A percentile compares a stretch with the other conserved stretches of the same genome.
phyloP scores from a whole-genome alignment of 2,329 filamentous ascomycete species.

The Neurospora sp. region DNA sequence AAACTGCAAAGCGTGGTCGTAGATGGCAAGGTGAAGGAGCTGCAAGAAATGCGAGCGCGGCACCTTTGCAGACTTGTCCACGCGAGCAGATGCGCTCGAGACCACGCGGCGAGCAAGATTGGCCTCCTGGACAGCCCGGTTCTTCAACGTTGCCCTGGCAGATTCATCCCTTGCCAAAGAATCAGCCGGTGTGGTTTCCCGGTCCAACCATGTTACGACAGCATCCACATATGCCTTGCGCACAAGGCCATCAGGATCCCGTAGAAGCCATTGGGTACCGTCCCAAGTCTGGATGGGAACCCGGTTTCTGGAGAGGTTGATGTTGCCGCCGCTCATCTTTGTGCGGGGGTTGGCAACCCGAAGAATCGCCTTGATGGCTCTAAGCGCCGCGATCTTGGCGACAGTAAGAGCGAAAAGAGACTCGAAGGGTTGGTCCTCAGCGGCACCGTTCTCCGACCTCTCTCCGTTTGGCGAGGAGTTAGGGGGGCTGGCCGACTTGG shows the following conservation, averaged over 20 bases:
- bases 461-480: conserved; percentile 36
- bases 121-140: conserved; percentile 28
- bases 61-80: conserved; percentile 42
- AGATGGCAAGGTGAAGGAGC: conserved; percentile 76
- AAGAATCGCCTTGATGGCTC: conserved; percentile 73
- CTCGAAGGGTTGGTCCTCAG: conserved; percentile 34
- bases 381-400: conserved; percentile 57
- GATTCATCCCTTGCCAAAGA: conserved; percentile 50
- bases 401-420: conserved; percentile 42
- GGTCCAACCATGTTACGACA: conserved; percentile 70
- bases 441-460: conserved; percentile 33
- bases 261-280: conserved; percentile 86
- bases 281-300: conserved; percentile 85
- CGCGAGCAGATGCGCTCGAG: conserved; percentile 52
- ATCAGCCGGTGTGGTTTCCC: conserved; percentile 64
- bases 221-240: conserved; percentile 80
- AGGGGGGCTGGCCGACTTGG: conserved; percentile 29
- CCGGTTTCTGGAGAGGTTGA: conserved; percentile 58
- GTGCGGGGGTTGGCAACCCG: conserved; percentile 65
- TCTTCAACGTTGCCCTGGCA: conserved; percentile 32
- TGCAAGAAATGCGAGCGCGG: conserved; percentile 65
- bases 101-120: conserved; percentile 52
- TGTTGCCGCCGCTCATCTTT: conserved; percentile 46
- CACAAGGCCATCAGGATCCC: conserved; percentile 67
- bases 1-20: conserved; percentile 72